Percentiles rank a stretch among this genome's conserved stretches.
phyloP scores from a whole-genome alignment of 148 eudicot species.

The Hydrangea macrophylla region DNA sequence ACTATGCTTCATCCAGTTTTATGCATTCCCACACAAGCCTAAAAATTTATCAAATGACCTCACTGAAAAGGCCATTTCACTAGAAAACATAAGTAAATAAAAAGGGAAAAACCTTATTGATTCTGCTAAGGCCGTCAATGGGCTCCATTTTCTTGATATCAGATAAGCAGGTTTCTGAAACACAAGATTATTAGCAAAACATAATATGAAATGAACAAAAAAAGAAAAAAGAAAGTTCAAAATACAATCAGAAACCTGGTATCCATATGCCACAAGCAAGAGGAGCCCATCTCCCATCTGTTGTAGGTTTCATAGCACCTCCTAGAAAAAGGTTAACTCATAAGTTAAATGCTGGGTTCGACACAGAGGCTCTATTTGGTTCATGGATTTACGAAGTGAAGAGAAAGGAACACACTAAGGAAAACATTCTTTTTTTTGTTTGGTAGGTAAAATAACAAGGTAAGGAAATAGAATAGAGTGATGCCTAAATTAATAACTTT shows the following conservation, averaged over 20 bases:
- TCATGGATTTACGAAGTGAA: too few relatives aligned
- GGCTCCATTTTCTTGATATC: constrained; percentile 98
- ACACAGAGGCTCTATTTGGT: too few relatives aligned
- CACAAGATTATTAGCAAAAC: constrained; percentile 25
- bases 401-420: too few relatives aligned
- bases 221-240: neutral
- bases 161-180: constrained; percentile 88
- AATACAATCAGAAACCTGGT: constrained; percentile 61
- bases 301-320: constrained; percentile 98
- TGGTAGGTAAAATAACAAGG: too few relatives aligned
- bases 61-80: constrained; percentile 6
- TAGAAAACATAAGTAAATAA: neutral
- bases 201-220: neutral
- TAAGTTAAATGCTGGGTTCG: constrained; percentile 9
- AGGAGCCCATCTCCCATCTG: constrained; percentile 99
- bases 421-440: too few relatives aligned
- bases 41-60: too few relatives aligned
- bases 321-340: constrained; percentile 38
- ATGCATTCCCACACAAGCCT: too few relatives aligned
- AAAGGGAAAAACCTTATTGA: constrained; percentile 55
- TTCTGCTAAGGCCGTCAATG: constrained; percentile 82
- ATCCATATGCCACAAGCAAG: constrained; percentile 99
- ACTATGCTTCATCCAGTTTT: too few relatives aligned
- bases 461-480: too few relatives aligned
- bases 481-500: too few relatives aligned